Conservation (phyloP, 2,329 filamentous ascomycete genomes). For the Ascosphaera aggregata region DNA sequence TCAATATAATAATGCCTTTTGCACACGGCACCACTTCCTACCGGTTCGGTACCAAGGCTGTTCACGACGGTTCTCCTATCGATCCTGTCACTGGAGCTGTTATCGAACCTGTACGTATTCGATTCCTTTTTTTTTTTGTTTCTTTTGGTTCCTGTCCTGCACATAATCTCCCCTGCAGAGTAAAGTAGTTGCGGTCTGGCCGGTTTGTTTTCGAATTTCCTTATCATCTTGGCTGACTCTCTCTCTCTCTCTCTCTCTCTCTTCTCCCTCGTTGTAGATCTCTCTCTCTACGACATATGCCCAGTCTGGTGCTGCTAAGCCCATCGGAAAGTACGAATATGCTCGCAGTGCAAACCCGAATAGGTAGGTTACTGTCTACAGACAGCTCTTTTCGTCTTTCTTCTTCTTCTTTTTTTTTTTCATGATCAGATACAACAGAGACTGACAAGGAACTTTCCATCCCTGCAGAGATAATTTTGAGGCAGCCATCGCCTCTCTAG, state of each 20-base stretch:
- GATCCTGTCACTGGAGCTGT: constrained; percentile 86
- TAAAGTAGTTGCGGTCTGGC: neutral
- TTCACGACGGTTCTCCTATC: constrained; percentile 79
- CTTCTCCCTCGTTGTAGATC: constrained; percentile 29
- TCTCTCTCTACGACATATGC: constrained; percentile 91
- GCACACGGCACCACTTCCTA: constrained; percentile 39
- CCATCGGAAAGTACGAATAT: constrained; percentile 81
- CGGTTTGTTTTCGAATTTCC: neutral
- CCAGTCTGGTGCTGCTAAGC: constrained; percentile 70
- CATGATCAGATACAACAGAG: neutral
- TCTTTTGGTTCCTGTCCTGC: neutral
- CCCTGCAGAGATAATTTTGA: constrained; percentile 60
- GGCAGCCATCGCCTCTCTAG: constrained; percentile 68
- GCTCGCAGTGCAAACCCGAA: constrained; percentile 87
- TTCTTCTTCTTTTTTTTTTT: neutral
- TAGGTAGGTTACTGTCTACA: constrained; percentile 21
- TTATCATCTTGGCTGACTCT: neutral
- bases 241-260: neutral
- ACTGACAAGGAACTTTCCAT: constrained; percentile 5
- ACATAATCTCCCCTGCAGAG: neutral
- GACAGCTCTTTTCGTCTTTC: neutral
- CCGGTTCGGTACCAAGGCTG: constrained; percentile 76
- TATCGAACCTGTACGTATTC: constrained; percentile 46
- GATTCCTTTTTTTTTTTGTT: neutral
- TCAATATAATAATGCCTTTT: neutral